Evolutionary conservation across 345 rosid genomes (phyloP), one percentile per base, ranked within the genome.

Genomic region (Anastatica hierochuntica): DNA sequence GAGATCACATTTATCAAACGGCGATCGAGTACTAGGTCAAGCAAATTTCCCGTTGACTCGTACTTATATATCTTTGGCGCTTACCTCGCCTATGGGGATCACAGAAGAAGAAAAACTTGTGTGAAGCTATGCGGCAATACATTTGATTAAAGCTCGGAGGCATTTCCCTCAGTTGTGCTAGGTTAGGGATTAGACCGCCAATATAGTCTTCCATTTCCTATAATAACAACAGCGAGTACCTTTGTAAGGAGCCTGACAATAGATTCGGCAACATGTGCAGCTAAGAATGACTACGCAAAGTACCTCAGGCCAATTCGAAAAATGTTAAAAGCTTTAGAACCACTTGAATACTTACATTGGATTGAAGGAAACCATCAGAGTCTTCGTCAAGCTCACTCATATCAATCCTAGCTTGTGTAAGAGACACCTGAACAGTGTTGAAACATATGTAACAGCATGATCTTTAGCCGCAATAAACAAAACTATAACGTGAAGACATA

Each of bases 371-470:
- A 69, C 99, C 99, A 70, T 92, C 99, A 53, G 97, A 88, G 70
- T 88, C 99, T 68, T 92, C 95, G 38, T 88, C 99, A 44, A 92
- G 94, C 74, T 92, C 99, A 64, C 99, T 92, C 99, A 88, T 92
- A 63, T 88, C 97, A 54, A 92, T 92, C 74, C 97, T 85, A 50
- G 99, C 99, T 69, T 88, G 95, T 46, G 99, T 88, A 66, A 92
- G 86, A 11, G 97, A 92, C 66, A 92, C 99, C 99, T 92, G 75
- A 62, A 72, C 62, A n/a, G n/a, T n/a, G n/a, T n/a, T n/a, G n/a
- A n/a, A n/a, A n/a, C n/a, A n/a, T n/a, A n/a, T n/a, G n/a, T n/a
- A n/a, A n/a, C n/a, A n/a, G n/a, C n/a, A n/a, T n/a, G n/a, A n/a
- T n/a, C n/a, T n/a, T n/a, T n/a, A n/a, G n/a, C n/a, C n/a, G n/a